Percentiles rank a stretch among this genome's conserved stretches.
phyloP scores from a whole-genome alignment of 768 basidiomycete genomes.

The Candolleomyces efflorescens region DNA sequence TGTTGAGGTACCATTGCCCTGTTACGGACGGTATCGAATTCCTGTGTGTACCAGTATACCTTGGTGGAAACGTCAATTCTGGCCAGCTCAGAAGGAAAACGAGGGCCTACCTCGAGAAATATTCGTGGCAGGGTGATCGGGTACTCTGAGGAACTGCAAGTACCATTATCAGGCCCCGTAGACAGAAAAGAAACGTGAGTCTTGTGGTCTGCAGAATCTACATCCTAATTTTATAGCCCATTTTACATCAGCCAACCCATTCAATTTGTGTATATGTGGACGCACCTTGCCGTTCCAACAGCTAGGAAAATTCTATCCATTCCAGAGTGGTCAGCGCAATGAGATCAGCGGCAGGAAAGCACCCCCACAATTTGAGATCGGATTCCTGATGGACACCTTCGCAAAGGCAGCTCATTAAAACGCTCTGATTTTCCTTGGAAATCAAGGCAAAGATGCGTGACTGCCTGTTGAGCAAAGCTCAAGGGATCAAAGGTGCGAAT shows the following conservation, averaged over 20 bases:
- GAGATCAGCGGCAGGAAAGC: neutral
- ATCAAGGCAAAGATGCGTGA: slow-evolving; percentile 38
- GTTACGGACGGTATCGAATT: slow-evolving; percentile 25
- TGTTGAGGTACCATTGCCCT: slow-evolving; percentile 38
- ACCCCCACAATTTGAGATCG: slow-evolving; percentile 31
- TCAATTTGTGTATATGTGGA: neutral
- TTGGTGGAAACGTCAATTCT: slow-evolving; percentile 11
- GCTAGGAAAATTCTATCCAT: slow-evolving; percentile 23
- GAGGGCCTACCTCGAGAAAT: slow-evolving; percentile 33
- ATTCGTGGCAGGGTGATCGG: slow-evolving; percentile 38
- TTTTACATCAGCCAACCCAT: neutral
- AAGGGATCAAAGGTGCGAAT: slow-evolving; percentile 27
- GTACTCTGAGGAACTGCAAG: slow-evolving; percentile 30
- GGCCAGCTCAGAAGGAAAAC: neutral
- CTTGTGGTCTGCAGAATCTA: slow-evolving; percentile 35
- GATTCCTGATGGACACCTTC: slow-evolving; percentile 30
- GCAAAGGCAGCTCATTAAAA: slow-evolving; percentile 26
- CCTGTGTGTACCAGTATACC: slow-evolving; percentile 40
- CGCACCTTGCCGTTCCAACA: slow-evolving; percentile 33
- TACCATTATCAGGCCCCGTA: slow-evolving; percentile 37
- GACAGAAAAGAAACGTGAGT: slow-evolving; percentile 36
- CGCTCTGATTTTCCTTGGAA: slow-evolving; percentile 27
- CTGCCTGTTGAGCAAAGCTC: slow-evolving; percentile 32
- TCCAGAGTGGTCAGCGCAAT: neutral
- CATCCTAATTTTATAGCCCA: slow-evolving; percentile 22